phyloP scores from a whole-genome alignment of 2,329 filamentous ascomycete genomes.

The Phaeomoniella chlamydospora region DNA sequence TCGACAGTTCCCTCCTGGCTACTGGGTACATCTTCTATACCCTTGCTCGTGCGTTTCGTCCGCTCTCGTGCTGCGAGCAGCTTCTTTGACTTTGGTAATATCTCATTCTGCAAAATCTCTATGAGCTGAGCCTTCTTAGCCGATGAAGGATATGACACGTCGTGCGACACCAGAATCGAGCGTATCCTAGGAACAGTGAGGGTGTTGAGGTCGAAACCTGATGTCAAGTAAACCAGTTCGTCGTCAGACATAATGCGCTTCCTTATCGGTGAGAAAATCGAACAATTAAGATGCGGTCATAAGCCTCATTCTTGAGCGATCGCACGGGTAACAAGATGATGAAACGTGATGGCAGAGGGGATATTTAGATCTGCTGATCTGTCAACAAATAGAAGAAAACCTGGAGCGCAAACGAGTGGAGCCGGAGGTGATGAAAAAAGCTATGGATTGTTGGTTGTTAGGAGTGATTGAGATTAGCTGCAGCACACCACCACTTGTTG shows the following conservation, averaged over 20 bases:
- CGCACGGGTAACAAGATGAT: neutral
- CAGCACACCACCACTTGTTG: neutral
- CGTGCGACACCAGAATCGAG: slow-evolving; percentile 80
- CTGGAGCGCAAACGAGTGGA: neutral
- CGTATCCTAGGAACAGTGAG: slow-evolving; percentile 81
- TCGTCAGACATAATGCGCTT: slow-evolving; percentile 32
- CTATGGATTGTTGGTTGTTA: neutral
- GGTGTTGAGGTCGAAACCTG: slow-evolving; percentile 68
- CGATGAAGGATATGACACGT: slow-evolving; percentile 69
- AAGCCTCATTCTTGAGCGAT: neutral
- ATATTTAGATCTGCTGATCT: neutral
- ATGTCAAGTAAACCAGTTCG: slow-evolving; percentile 70
- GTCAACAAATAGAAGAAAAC: neutral
- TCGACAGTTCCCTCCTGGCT: slow-evolving; percentile 51
- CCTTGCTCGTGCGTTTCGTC: slow-evolving; percentile 73
- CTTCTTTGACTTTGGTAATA: slow-evolving; percentile 64
- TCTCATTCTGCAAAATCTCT: slow-evolving; percentile 64
- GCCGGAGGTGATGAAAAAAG: neutral
- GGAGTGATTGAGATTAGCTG: neutral
- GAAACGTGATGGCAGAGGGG: neutral
- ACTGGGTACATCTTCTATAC: slow-evolving; percentile 56
- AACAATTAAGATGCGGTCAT: neutral
- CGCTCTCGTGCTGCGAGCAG: slow-evolving; percentile 60
- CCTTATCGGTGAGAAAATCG: slow-evolving; percentile 24
- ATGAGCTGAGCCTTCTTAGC: slow-evolving; percentile 87